A percentile compares a stretch with the other conserved stretches of the same genome.
Conservation (phyloP, 352 stramenopile species). For the Phytophthora chlamydospora region DNA sequence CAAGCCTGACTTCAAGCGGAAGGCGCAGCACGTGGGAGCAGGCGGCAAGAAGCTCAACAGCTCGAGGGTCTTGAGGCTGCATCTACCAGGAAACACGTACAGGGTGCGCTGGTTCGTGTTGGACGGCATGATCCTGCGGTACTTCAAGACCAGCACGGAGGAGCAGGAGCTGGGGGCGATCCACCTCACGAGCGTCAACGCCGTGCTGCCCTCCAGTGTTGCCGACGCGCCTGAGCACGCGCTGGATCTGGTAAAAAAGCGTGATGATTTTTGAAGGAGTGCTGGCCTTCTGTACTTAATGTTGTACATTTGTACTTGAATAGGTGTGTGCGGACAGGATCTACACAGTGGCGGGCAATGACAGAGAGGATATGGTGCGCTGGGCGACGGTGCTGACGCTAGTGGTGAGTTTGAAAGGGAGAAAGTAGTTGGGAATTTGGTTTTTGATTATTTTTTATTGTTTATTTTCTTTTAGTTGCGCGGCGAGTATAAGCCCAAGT, state of each 20-base stretch:
- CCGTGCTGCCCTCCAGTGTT: constrained; percentile 88
- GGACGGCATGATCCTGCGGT: constrained; percentile 88
- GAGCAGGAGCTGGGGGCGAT: constrained; percentile 90
- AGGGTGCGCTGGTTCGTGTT: constrained; percentile 88
- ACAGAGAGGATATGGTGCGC: constrained; percentile 89
- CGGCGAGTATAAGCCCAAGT: constrained; percentile 89
- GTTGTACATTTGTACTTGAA: constrained; percentile 14
- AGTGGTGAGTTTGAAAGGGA: constrained; percentile 49
- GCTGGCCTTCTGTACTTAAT: constrained; percentile 1
- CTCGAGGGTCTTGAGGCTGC: constrained; percentile 74
- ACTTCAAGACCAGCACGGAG: constrained; percentile 89
- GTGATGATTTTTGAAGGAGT: neutral
- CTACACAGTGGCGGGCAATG: constrained; percentile 87
- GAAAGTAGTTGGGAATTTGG: constrained; percentile 1
- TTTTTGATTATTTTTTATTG: neutral
- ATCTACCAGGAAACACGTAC: constrained; percentile 84
- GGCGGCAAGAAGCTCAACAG: constrained; percentile 88
- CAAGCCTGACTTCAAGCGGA: constrained; percentile 91
- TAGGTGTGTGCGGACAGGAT: constrained; percentile 88
- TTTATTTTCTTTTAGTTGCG: constrained; percentile 47
- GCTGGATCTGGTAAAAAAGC: constrained; percentile 66
- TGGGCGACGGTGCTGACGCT: constrained; percentile 89
- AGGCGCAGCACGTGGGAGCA: constrained; percentile 82
- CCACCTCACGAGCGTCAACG: constrained; percentile 87
- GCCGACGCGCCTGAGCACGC: constrained; percentile 85